A percentile compares a stretch with the other conserved stretches of the same genome.
These are phyloP conservation scores for Candida easanensis DNA, from an alignment of 805 yeast species.

Conservation along the genomic window DNA sequence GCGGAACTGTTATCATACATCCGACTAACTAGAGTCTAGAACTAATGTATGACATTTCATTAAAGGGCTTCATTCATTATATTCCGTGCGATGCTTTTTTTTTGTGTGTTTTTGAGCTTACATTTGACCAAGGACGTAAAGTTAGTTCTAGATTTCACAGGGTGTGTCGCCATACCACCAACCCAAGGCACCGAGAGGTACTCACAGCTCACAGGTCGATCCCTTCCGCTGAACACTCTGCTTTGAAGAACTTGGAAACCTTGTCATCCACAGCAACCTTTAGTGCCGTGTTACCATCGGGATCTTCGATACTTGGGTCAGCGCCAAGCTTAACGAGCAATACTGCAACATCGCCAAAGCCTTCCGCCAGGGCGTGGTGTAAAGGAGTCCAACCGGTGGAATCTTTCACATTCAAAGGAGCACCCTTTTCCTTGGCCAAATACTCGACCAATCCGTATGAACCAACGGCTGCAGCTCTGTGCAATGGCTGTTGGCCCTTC, in stretches of 20 bases:
- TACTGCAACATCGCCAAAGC: constrained; percentile 74
- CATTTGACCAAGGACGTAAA: too few relatives aligned
- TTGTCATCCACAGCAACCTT: constrained; percentile 56
- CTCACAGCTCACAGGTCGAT: constrained; percentile 8
- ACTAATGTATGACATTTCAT: too few relatives aligned
- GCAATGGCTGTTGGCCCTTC: constrained; percentile 64
- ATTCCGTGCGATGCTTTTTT: too few relatives aligned
- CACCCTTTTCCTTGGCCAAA: constrained; percentile 46
- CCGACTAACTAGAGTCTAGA: too few relatives aligned
- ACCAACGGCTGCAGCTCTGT: constrained; percentile 83
- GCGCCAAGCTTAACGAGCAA: constrained; percentile 66
- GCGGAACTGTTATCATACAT: background rate
- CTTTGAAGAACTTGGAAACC: constrained; percentile 38
- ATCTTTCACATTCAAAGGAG: constrained; percentile 70
- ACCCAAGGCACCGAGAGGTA: too few relatives aligned
- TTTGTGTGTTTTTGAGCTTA: too few relatives aligned
- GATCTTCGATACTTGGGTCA: constrained; percentile 43
- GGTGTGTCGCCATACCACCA: too few relatives aligned
- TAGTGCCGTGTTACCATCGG: constrained; percentile 52
- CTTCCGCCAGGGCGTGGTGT: constrained; percentile 90
- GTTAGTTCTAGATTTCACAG: too few relatives aligned
- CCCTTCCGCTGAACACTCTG: constrained; percentile 13
- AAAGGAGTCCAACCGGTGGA: constrained; percentile 78
- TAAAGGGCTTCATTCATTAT: too few relatives aligned
- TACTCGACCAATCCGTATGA: constrained; percentile 52